phyloP scores from a whole-genome alignment of 768 basidiomycete species.

The Tulasnella sp. region DNA sequence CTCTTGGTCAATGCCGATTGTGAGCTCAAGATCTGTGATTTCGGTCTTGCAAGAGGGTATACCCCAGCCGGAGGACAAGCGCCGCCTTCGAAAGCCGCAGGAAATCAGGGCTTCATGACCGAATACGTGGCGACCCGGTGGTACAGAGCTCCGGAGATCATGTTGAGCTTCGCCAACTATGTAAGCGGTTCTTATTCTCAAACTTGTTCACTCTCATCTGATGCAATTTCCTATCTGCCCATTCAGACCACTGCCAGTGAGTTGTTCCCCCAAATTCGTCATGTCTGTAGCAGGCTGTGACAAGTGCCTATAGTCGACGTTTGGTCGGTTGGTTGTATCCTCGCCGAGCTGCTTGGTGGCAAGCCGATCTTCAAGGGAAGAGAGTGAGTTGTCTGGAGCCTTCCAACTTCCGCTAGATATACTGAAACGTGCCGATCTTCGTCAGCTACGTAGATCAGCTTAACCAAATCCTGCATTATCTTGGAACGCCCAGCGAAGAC shows the following conservation, averaged over 20 bases:
- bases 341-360: constrained; percentile 84
- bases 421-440: too few species aligned
- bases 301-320: constrained; percentile 48
- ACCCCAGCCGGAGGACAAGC: constrained; percentile 65
- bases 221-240: too few species aligned
- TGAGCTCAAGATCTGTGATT: constrained; percentile 97
- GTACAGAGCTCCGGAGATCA: constrained; percentile 98
- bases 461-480: constrained; percentile 93
- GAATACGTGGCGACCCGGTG: constrained; percentile 99
- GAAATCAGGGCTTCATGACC: constrained; percentile 92
- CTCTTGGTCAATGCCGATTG: constrained; percentile 93
- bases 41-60: constrained; percentile 91
- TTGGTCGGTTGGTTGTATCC: constrained; percentile 93
- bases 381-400: constrained; percentile 52
- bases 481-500: constrained; percentile 96
- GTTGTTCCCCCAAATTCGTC: background rate
- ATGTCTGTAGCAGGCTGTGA: background rate
- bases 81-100: constrained; percentile 43
- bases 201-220: background rate
- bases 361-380: constrained; percentile 96
- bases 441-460: constrained; percentile 92
- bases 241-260: constrained; percentile 19
- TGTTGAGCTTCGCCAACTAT: constrained; percentile 93
- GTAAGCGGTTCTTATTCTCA: constrained; percentile 37
- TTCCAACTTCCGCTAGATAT: background rate